These are phyloP conservation scores for Antarctomyces pellizariae DNA, from an alignment of 495 filamentous ascomycete species.

Conservation along the genomic window DNA sequence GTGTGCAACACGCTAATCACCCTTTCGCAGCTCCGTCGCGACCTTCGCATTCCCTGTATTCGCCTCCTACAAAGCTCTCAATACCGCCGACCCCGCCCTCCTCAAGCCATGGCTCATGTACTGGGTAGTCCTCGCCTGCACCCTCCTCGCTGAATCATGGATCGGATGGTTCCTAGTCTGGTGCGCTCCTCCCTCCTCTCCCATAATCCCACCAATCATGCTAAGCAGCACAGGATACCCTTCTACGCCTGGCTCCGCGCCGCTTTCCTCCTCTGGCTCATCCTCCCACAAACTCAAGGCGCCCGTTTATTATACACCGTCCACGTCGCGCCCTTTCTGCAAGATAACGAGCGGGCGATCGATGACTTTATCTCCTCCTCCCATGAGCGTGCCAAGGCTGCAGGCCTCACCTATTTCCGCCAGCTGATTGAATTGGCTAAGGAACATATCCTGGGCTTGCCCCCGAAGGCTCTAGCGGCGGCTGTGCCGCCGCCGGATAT, in stretches of 20 bases:
- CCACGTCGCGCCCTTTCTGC: slow-evolving; percentile 72
- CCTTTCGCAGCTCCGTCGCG: slow-evolving; percentile 41
- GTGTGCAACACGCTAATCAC: slow-evolving; percentile 7
- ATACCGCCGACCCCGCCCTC: slow-evolving; percentile 71
- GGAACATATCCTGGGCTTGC: slow-evolving; percentile 47
- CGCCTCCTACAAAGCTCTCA: slow-evolving; percentile 94
- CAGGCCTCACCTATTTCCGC: slow-evolving; percentile 65
- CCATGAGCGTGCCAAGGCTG: slow-evolving; percentile 56
- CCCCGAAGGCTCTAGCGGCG: slow-evolving; percentile 26
- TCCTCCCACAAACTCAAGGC: slow-evolving; percentile 90
- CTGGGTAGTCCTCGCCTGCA: slow-evolving; percentile 78
- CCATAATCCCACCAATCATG: slow-evolving; percentile 1
- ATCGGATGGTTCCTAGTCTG: slow-evolving; percentile 64
- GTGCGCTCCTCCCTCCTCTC: slow-evolving; percentile 18
- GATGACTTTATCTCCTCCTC: slow-evolving; percentile 66
- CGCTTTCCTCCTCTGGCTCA: slow-evolving; percentile 74
- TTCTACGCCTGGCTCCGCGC: slow-evolving; percentile 90
- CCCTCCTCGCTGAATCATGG: slow-evolving; percentile 69
- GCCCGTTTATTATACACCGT: slow-evolving; percentile 62
- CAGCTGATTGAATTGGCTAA: slow-evolving; percentile 50
- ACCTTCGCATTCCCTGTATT: slow-evolving; percentile 92
- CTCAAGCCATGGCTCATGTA: slow-evolving; percentile 99
- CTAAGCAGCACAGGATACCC: slow-evolving; percentile 36
- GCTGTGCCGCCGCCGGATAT: slow-evolving; percentile 22
- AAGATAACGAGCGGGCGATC: slow-evolving; percentile 70